Percentiles rank a stretch among this genome's conserved stretches.
These are phyloP conservation scores for Biscutella laevigata DNA, from an alignment of 441 rosid species.

Conservation along the genomic window DNA sequence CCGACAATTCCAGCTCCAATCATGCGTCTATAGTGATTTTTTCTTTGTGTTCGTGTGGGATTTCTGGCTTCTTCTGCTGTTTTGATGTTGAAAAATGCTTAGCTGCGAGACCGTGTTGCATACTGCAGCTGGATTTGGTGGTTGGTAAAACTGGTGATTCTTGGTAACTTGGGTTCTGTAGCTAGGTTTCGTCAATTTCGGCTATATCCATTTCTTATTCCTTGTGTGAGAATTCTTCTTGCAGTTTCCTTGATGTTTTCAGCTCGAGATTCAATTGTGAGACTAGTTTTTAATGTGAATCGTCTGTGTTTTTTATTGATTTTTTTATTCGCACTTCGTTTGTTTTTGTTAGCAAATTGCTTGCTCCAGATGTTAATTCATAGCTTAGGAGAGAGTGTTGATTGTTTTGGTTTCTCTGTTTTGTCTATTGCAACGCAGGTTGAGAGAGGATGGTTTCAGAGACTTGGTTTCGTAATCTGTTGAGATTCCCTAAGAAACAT, in stretches of 20 bases:
- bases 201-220: background rate
- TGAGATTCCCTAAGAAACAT: slow-evolving; percentile 60
- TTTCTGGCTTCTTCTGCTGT: background rate
- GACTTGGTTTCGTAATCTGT: slow-evolving; percentile 78
- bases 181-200: slow-evolving; percentile 14
- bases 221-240: background rate
- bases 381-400: too few relatives aligned
- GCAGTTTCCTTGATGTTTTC: slow-evolving; percentile 5
- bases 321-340: slow-evolving; percentile 4
- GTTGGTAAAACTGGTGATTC: slow-evolving; percentile 3
- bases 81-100: background rate
- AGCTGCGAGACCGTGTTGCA: background rate
- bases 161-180: background rate
- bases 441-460: slow-evolving; percentile 64
- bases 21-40: background rate
- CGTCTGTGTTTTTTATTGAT: too few relatives aligned
- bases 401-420: slow-evolving; percentile 3
- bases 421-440: slow-evolving; percentile 14
- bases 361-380: too few relatives aligned
- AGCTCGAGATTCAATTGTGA: too few relatives aligned
- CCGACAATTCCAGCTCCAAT: slow-evolving; percentile 19
- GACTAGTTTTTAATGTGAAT: too few relatives aligned
- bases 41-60: too few relatives aligned
- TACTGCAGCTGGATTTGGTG: slow-evolving; percentile 8
- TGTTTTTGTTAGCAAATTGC: too few relatives aligned